Percentiles rank a stretch among this genome's conserved stretches.
Conservation (phyloP, 1,284 basidiomycete species). For the Heliocybe sulcata region DNA sequence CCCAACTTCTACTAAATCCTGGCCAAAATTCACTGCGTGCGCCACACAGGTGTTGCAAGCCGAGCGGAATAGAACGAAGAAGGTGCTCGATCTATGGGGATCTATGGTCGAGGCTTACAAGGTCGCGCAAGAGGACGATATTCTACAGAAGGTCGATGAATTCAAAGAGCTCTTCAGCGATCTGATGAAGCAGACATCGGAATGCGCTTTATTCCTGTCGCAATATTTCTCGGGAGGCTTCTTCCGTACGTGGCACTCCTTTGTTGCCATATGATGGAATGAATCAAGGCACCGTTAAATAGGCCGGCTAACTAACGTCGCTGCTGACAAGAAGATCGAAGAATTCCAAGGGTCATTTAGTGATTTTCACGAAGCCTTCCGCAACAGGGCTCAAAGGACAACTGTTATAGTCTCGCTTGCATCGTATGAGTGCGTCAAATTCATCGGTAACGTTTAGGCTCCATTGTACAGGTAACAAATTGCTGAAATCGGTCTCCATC, state of each 20-base stretch:
- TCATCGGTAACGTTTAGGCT: background rate
- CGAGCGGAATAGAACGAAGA: background rate
- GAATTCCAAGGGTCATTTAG: background rate
- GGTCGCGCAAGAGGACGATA: background rate
- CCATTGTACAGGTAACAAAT: background rate
- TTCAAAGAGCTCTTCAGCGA: background rate
- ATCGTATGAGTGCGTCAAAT: background rate
- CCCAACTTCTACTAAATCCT: background rate
- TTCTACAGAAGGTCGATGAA: background rate
- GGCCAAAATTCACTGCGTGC: background rate
- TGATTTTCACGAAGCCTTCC: background rate
- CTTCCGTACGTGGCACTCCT: background rate
- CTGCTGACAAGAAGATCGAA: background rate
- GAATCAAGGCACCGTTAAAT: too few species aligned
- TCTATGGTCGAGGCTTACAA: background rate
- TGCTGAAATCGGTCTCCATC: too few species aligned
- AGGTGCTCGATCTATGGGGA: background rate
- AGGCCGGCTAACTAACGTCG: background rate
- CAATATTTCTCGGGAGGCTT: background rate
- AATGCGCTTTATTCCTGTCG: background rate
- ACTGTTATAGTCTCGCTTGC: background rate
- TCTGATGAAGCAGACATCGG: background rate
- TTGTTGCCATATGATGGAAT: too few species aligned
- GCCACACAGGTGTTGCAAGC: background rate
- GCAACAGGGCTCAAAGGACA: background rate